Conservation (phyloP, 2,329 filamentous ascomycete species). For the Lachnellula suecica region DNA sequence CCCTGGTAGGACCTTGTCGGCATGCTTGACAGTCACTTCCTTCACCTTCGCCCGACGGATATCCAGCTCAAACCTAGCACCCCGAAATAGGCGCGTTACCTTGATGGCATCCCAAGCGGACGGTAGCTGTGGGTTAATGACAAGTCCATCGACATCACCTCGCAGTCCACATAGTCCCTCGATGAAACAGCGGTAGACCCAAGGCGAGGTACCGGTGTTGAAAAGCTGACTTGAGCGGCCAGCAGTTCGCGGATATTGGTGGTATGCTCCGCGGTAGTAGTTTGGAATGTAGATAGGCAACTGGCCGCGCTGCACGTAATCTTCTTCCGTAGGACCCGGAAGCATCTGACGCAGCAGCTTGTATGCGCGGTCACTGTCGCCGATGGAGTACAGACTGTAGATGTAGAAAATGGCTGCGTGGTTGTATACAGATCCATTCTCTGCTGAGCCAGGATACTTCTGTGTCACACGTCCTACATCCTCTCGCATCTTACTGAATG, state of each 20-base stretch:
- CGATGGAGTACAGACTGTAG: conserved; percentile 51
- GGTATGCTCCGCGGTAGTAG: conserved; percentile 55
- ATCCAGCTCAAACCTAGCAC: conserved; percentile 44
- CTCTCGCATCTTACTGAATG: conserved; percentile 55
- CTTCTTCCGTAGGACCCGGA: conserved; percentile 49
- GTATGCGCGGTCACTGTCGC: conserved; percentile 50
- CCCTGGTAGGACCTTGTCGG: conserved; percentile 38
- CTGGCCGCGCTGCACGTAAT: conserved; percentile 53
- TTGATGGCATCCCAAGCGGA: conserved; percentile 47
- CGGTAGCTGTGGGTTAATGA: conserved; percentile 50
- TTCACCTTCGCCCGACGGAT: conserved; percentile 42
- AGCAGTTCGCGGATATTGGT: conserved; percentile 48
- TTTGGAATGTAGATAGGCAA: conserved; percentile 58
- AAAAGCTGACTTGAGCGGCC: conserved; percentile 57
- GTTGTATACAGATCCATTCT: conserved; percentile 59
- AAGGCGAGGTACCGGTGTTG: conserved; percentile 57
- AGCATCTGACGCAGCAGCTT: conserved; percentile 51
- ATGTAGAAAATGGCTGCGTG: conserved; percentile 56
- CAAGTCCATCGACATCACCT: conserved; percentile 47
- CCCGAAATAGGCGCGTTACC: conserved; percentile 48
- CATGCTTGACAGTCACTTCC: conserved; percentile 40
- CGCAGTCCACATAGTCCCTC: conserved; percentile 54
- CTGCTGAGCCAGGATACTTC: conserved; percentile 56
- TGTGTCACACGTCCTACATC: conserved; percentile 58
- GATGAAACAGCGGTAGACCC: conserved; percentile 55